Evolutionary conservation across 768 basidiomycete species (phyloP), one percentile per base, ranked within the genome.

Genomic region (Naganishia vishniacii): DNA sequence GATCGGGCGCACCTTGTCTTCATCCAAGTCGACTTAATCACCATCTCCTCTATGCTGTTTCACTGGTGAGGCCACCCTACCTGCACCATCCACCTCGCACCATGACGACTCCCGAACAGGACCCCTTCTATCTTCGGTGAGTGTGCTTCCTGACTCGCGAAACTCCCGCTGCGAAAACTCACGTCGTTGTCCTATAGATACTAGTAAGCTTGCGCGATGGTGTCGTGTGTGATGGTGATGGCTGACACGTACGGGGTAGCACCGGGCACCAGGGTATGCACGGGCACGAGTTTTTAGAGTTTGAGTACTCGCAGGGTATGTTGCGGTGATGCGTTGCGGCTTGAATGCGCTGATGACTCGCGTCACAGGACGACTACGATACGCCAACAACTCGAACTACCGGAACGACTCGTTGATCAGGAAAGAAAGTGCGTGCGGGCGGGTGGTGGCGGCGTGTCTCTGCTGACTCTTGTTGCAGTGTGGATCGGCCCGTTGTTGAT

Each of bases 361-460:
- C 15, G 7, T 2, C 1, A 45, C 40, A 77, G 75, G 75, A 23
- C 87, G 94, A 69, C 83, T 98, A 61, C 85, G 95, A 69, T 99
- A 98, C 77, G 95, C 95, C 67, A 94, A 98, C 82, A 98, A 98
- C 82, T 97, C 94, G 11, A 99, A 99, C 79, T 99, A 99, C 80
- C 81, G 95, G 32, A 98, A 98, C 72, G 95, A 99, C 80, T 88
- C 87, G 77, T 80, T 99, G 51, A 98, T 99, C 75, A 85, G 94
- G 67, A 98, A 98, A 89, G 95, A 99, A 80, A 95, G 93, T 95
- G 70, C 72, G 91, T 83, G 9, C 20, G 13, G 60, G 59, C 37
- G n/a, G n/a, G n/a, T n/a, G n/a, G 29, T 18, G 34, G n/a, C 7
- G 18, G 16, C 16, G 4, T 62, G 23, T 37, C 12, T 47, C 28